These are phyloP conservation scores for Suhomyces kunorum DNA, from an alignment of 1,139 yeast genomes.

Conservation along the genomic window DNA sequence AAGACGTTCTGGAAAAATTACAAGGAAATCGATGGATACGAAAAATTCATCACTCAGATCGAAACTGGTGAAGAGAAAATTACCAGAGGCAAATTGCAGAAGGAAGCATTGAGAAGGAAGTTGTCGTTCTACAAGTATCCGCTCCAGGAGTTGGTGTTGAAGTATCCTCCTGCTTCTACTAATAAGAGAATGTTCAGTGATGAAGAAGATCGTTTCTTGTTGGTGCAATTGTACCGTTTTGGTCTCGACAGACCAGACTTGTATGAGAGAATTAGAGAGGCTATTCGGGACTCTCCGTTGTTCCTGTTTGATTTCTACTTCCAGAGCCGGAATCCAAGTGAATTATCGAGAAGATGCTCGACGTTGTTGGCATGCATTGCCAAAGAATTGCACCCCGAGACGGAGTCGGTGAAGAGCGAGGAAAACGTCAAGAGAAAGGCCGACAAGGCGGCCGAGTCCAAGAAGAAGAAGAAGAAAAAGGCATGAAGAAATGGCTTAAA, in stretches of 20 bases:
- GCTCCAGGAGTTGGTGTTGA: slow-evolving; percentile 60
- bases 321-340: slow-evolving; percentile 65
- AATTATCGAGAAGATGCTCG: slow-evolving; percentile 66
- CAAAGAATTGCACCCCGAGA: slow-evolving; percentile 51
- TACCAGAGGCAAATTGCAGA: slow-evolving; percentile 57
- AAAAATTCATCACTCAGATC: slow-evolving; percentile 62
- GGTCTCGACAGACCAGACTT: slow-evolving; percentile 69
- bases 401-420: slow-evolving; percentile 14
- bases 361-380: slow-evolving; percentile 65
- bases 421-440: slow-evolving; percentile 21
- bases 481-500: no score
- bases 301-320: slow-evolving; percentile 73
- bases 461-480: slow-evolving; percentile 15
- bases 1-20: slow-evolving; percentile 66
- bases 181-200: slow-evolving; percentile 64
- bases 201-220: slow-evolving; percentile 71
- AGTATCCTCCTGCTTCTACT: slow-evolving; percentile 60
- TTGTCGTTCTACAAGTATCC: slow-evolving; percentile 62
- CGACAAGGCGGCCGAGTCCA: slow-evolving; percentile 11
- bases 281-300: slow-evolving; percentile 59
- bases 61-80: slow-evolving; percentile 78
- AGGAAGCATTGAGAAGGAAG: slow-evolving; percentile 67
- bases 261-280: slow-evolving; percentile 62
- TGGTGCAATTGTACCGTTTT: slow-evolving; percentile 62
- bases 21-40: slow-evolving; percentile 70